Evolutionary conservation across 208 protist species (phyloP).

Genomic region (Acanthamoeba healyi): DNA sequence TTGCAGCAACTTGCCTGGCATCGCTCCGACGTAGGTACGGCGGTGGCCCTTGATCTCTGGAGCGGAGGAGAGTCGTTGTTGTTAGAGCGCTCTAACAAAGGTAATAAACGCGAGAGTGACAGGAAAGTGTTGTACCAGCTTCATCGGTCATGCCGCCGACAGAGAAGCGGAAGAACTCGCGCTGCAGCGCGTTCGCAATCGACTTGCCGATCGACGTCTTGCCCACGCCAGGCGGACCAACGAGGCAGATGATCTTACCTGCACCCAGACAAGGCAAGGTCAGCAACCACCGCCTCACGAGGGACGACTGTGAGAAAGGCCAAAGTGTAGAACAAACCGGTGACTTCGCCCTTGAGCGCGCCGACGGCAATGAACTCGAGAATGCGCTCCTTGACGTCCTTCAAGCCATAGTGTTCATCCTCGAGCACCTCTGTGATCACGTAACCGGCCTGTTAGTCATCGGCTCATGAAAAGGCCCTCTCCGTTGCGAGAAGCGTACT

Average conservation of each 20-base stretch:
- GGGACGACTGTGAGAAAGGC: background rate
- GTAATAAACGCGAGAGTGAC: too few species aligned
- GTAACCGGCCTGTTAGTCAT: too few species aligned
- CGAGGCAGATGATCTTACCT: slow-evolving; percentile 93
- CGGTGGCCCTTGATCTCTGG: slow-evolving; percentile 94
- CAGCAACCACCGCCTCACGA: background rate
- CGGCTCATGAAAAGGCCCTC: too few species aligned
- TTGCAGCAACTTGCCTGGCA: slow-evolving; percentile 94
- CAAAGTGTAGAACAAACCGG: background rate
- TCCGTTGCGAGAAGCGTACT: slow-evolving; percentile 11
- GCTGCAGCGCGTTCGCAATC: slow-evolving; percentile 85
- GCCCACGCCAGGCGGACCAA: slow-evolving; percentile 91
- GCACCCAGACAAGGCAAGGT: too few species aligned
- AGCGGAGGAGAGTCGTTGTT: too few species aligned
- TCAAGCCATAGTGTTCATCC: slow-evolving; percentile 92
- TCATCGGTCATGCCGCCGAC: slow-evolving; percentile 93
- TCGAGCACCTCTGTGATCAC: slow-evolving; percentile 82
- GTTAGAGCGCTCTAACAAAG: background rate
- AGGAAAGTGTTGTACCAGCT: slow-evolving; percentile 24
- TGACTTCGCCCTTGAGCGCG: slow-evolving; percentile 79
- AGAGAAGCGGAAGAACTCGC: slow-evolving; percentile 92
- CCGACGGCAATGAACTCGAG: slow-evolving; percentile 94
- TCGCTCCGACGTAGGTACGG: slow-evolving; percentile 90
- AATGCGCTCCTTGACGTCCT: slow-evolving; percentile 94
- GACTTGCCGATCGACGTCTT: slow-evolving; percentile 92